Evolutionary conservation across 2,329 filamentous ascomycete species (phyloP).

Genomic region (Aquanectria penicillioides): DNA sequence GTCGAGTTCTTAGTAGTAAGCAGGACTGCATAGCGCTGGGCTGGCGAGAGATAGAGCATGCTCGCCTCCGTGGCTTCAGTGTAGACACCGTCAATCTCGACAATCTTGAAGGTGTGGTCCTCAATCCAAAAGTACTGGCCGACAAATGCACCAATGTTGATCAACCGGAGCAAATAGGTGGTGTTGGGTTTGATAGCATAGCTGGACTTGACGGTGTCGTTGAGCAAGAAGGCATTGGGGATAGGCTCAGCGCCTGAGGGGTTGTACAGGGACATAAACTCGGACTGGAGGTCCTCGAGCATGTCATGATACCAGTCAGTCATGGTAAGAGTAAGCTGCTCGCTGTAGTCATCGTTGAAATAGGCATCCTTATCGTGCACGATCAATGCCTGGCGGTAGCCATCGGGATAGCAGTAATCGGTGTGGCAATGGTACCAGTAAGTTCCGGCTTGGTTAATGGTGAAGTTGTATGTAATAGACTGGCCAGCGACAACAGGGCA

Average conservation of each 20-base stretch:
- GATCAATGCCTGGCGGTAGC: conserved; percentile 71
- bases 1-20: conserved; percentile 73
- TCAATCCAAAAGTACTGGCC: conserved; percentile 75
- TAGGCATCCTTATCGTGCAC: conserved; percentile 70
- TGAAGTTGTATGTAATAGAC: conserved; percentile 67
- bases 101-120: conserved; percentile 72
- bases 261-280: conserved; percentile 64
- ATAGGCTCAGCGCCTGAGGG: conserved; percentile 71
- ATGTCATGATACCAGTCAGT: conserved; percentile 77
- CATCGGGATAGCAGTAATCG: conserved; percentile 67
- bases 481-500: conserved; percentile 63
- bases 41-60: conserved; percentile 73
- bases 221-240: conserved; percentile 74
- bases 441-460: conserved; percentile 65
- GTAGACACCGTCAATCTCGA: conserved; percentile 80
- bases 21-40: conserved; percentile 73
- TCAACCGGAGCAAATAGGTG: conserved; percentile 77
- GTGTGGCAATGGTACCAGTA: conserved; percentile 72
- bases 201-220: conserved; percentile 71
- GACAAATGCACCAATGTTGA: conserved; percentile 79
- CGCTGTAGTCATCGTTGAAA: conserved; percentile 66
- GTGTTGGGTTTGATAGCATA: conserved; percentile 71
- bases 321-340: conserved; percentile 71
- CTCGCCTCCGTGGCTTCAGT: conserved; percentile 67
- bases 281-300: conserved; percentile 56